Conservation (phyloP, 2,329 filamentous ascomycete genomes). For the Delphinella strobiligena region DNA sequence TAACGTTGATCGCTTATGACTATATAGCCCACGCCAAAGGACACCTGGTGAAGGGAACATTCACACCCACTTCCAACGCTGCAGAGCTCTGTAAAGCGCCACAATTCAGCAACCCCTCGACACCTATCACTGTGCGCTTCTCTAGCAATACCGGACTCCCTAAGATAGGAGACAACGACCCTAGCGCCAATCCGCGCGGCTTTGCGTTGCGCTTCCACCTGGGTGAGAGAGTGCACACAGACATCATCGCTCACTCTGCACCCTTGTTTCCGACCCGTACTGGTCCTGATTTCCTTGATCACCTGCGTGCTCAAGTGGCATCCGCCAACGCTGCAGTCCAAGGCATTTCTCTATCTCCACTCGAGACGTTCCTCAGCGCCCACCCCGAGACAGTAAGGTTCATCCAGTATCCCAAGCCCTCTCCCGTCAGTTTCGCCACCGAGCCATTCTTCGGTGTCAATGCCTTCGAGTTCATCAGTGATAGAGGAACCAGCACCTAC, state of each 20-base stretch:
- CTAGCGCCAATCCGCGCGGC: constrained; percentile 35
- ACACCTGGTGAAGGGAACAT: constrained; percentile 39
- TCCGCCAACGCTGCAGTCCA: constrained; percentile 17
- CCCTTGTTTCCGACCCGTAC: constrained; percentile 41
- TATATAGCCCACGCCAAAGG: constrained; percentile 43
- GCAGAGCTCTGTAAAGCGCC: constrained; percentile 33
- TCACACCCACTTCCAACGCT: constrained; percentile 36
- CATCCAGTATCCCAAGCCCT: constrained; percentile 37
- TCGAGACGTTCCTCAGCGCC: constrained; percentile 31
- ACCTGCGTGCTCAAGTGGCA: constrained; percentile 32
- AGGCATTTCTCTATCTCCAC: constrained; percentile 8
- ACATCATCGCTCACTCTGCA: constrained; percentile 43
- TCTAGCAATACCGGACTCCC: constrained; percentile 41
- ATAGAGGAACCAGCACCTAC: constrained; percentile 30
- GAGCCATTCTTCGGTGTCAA: constrained; percentile 39
- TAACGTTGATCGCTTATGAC: constrained; percentile 5
- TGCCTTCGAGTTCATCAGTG: constrained; percentile 35
- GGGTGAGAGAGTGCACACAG: constrained; percentile 36
- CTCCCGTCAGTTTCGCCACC: constrained; percentile 36
- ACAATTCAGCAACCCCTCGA: constrained; percentile 33
- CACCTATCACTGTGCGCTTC: constrained; percentile 37
- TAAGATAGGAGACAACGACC: constrained; percentile 30
- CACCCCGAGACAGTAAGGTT: constrained; percentile 39
- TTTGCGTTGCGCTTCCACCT: constrained; percentile 39
- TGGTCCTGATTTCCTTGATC: constrained; percentile 40